Base-by-base conservation (phyloP, 805 yeast genomes). In the Saccharomycopsis vini region DNA sequence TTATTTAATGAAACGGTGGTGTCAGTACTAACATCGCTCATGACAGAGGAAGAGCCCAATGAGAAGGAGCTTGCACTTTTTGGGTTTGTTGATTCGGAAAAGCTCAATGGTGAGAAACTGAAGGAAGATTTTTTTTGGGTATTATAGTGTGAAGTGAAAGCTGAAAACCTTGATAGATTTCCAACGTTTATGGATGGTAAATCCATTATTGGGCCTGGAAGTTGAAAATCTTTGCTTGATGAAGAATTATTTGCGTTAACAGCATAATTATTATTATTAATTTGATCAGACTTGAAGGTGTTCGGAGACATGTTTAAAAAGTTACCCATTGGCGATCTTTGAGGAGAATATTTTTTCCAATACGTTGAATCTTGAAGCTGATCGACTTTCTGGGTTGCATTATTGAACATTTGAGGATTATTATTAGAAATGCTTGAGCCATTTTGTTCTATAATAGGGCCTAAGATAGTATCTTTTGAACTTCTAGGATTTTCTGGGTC, bases 211-310 rank as follows among this genome's bases (percentile, higher is more conserved):
- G 54, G 54, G 3, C 42, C 15, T 13, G 50, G 49, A 12, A 49
- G 39, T 36, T 42, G 45, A 20, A 47, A 36, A 4, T 40, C 47
- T 19, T 42, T 34, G 10, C 38, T 13, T 7, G 6, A 7, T 6
- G 29, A 24, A 7, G 29, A 24, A 24, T 7, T 7, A 12, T 12
- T 12, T 18, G 46, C 20, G 7, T 45, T 67, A 23, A 18, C 15
- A 7, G 37, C n/a, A 7, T 28, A 13, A 24, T 22, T 23, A 77
- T 31, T 36, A 18, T 20, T 36, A 34, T 31, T 18, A 20, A n/a
- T 19, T 29, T 28, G 10, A 34, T n/a, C 10, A 20, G 41, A 15
- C 30, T 43, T 9, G 42, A 10, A 31, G 13, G 21, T 6, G 13
- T 13, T 28, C n/a, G 43, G 47, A 9, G 47, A 39, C 34, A 35